phyloP scores from a whole-genome alignment of 163 green algal species.

The Chlorella variabilis region DNA sequence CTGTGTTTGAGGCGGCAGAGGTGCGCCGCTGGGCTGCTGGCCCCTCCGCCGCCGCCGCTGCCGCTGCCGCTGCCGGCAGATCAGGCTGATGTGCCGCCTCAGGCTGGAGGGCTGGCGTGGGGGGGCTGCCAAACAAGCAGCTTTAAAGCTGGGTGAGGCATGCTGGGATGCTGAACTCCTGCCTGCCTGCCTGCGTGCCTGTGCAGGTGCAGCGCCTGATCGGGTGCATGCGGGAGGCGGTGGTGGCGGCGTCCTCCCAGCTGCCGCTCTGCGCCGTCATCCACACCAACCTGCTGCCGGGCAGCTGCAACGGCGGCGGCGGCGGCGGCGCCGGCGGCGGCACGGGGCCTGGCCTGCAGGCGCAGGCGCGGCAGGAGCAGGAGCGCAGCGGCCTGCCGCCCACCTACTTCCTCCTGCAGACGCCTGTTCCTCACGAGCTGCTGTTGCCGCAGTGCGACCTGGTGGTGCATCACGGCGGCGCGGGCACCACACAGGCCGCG shows the following conservation, averaged over 20 bases:
- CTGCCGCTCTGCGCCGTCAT: conserved; percentile 21
- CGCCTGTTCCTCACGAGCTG: conserved; percentile 42
- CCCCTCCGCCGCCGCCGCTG: not conserved
- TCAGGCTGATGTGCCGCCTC: no score
- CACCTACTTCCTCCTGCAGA: not conserved
- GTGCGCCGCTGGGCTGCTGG: not conserved
- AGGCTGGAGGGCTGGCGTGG: no score
- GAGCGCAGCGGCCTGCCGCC: not conserved
- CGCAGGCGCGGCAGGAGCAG: not conserved
- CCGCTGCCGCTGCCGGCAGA: no score
- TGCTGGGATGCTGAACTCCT: not conserved
- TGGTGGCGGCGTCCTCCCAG: not conserved
- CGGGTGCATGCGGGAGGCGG: conserved; percentile 6
- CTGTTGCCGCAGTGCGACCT: conserved; percentile 64
- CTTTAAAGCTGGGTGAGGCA: not conserved
- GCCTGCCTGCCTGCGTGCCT: no score
- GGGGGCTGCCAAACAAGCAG: no score
- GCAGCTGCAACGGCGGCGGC: not conserved
- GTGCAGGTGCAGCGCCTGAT: conserved; percentile 26
- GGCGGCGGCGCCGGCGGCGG: not conserved
- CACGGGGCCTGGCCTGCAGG: not conserved
- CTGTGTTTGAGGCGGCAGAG: conserved; percentile 30
- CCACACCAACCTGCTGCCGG: conserved; percentile 18
- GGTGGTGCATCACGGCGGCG: conserved; percentile 87
- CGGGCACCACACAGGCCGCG: conserved; percentile 70